A percentile compares a stretch with the other conserved stretches of the same genome.
Evolutionary conservation across 192 early-diverging fungal genomes (phyloP).

Genomic region (Lunasporangiospora selenospora): DNA sequence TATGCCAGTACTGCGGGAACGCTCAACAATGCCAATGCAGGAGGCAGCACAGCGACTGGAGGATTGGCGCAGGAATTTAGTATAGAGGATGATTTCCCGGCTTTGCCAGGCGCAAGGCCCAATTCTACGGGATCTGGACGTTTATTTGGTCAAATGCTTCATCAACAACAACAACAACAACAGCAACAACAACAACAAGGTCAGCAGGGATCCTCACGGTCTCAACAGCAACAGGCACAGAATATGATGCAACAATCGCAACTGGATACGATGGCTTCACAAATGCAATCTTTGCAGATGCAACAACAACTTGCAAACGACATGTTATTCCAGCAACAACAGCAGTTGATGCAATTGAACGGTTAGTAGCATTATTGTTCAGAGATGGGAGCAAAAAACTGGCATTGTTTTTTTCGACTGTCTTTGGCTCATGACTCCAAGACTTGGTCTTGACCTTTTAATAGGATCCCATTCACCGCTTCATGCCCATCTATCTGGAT

Average conservation of each 20-base stretch:
- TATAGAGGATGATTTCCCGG: slow-evolving; percentile 55
- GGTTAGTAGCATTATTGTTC: background rate
- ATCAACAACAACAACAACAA: slow-evolving; percentile 45
- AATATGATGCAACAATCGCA: slow-evolving; percentile 27
- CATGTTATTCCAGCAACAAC: slow-evolving; percentile 41
- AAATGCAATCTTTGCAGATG: slow-evolving; percentile 43
- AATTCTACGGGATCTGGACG: slow-evolving; percentile 47
- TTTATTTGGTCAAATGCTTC: slow-evolving; percentile 35
- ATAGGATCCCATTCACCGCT: slow-evolving; percentile 37
- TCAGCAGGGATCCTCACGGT: slow-evolving; percentile 17
- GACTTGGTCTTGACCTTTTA: background rate
- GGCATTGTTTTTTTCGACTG: background rate
- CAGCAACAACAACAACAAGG: slow-evolving; percentile 31
- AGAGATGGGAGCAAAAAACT: background rate
- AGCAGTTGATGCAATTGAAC: slow-evolving; percentile 32
- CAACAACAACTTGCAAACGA: slow-evolving; percentile 45
- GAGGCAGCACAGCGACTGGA: slow-evolving; percentile 24
- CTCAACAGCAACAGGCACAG: slow-evolving; percentile 35
- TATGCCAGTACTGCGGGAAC: slow-evolving; percentile 53
- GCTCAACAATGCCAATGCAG: slow-evolving; percentile 23
- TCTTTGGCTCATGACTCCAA: background rate
- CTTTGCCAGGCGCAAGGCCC: slow-evolving; percentile 49
- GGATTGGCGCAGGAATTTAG: slow-evolving; percentile 44
- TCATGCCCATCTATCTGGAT: slow-evolving; percentile 10
- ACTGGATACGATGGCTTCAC: slow-evolving; percentile 21